These are phyloP conservation scores for Phytophthora pseudosyringae DNA, from an alignment of 352 stramenopile genomes.

Conservation along the genomic window DNA sequence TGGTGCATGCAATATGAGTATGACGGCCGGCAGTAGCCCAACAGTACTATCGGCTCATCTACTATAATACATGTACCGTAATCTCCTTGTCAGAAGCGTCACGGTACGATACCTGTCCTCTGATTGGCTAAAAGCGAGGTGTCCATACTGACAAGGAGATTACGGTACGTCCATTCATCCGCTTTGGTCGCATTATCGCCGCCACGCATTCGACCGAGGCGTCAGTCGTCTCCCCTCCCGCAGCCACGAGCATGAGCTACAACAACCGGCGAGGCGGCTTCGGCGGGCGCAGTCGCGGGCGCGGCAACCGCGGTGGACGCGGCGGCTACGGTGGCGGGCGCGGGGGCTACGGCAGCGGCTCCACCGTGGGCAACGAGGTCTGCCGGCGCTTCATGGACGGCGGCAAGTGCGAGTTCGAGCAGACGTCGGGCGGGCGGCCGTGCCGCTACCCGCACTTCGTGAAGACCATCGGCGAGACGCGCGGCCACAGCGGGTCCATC, in stretches of 20 bases:
- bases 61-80: too few relatives aligned
- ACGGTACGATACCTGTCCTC: too few relatives aligned
- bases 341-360: constrained; percentile 36
- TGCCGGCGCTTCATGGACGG: constrained; percentile 70
- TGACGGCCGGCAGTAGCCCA: too few relatives aligned
- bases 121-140: too few relatives aligned
- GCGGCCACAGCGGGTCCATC: constrained; percentile 70
- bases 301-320: constrained; percentile 43
- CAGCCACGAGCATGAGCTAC: constrained; percentile 59
- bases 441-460: constrained; percentile 86
- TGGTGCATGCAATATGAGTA: too few relatives aligned
- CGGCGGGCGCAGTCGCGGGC: constrained; percentile 62
- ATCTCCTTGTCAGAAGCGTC: too few relatives aligned
- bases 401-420: constrained; percentile 71
- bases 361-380: constrained; percentile 63
- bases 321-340: constrained; percentile 36
- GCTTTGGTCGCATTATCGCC: neutral
- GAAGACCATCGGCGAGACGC: constrained; percentile 84
- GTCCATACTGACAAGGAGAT: too few relatives aligned
- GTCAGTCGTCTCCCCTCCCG: neutral
- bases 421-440: constrained; percentile 44
- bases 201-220: constrained; percentile 2
- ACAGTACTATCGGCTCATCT: too few relatives aligned
- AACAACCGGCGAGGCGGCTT: constrained; percentile 66
- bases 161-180: too few relatives aligned